Conservation (phyloP, 805 yeast species). For the Sungouiella blattae region DNA sequence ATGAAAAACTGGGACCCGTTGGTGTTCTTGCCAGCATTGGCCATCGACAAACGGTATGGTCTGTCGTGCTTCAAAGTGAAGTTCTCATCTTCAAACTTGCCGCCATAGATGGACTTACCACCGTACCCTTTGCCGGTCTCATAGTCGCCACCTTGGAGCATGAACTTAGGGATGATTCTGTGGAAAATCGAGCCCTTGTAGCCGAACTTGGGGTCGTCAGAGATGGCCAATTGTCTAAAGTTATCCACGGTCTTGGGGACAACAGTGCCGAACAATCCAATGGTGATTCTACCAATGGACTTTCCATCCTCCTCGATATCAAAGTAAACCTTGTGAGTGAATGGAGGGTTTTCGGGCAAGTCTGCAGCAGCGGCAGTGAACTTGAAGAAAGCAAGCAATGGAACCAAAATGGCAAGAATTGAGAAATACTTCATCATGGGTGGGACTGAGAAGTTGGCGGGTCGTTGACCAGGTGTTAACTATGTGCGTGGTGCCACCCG, state of each 20-base stretch:
- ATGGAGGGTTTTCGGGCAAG: slow-evolving; percentile 43
- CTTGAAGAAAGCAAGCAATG: slow-evolving; percentile 11
- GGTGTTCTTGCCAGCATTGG: slow-evolving; percentile 72
- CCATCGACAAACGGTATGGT: slow-evolving; percentile 72
- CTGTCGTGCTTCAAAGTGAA: slow-evolving; percentile 64
- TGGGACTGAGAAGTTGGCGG: neutral
- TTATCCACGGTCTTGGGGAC: slow-evolving; percentile 89
- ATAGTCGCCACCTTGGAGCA: slow-evolving; percentile 89
- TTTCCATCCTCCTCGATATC: slow-evolving; percentile 80
- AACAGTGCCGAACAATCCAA: slow-evolving; percentile 84
- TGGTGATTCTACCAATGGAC: slow-evolving; percentile 72
- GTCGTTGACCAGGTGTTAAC: neutral
- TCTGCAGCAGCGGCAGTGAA: slow-evolving; percentile 7
- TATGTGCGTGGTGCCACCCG: neutral
- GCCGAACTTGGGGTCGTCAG: slow-evolving; percentile 58
- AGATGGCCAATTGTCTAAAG: slow-evolving; percentile 70
- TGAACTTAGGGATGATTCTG: slow-evolving; percentile 66
- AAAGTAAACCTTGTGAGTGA: slow-evolving; percentile 81
- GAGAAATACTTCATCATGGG: slow-evolving; percentile 13
- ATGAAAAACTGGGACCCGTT: slow-evolving; percentile 95
- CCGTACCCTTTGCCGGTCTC: slow-evolving; percentile 71
- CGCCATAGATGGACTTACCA: slow-evolving; percentile 80
- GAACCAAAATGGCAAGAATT: slow-evolving; percentile 10
- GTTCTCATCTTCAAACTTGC: slow-evolving; percentile 73
- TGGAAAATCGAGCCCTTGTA: slow-evolving; percentile 68